Conservation (phyloP, 225 moss, liverwort and hornwort species). For the Neckera pumila region DNA sequence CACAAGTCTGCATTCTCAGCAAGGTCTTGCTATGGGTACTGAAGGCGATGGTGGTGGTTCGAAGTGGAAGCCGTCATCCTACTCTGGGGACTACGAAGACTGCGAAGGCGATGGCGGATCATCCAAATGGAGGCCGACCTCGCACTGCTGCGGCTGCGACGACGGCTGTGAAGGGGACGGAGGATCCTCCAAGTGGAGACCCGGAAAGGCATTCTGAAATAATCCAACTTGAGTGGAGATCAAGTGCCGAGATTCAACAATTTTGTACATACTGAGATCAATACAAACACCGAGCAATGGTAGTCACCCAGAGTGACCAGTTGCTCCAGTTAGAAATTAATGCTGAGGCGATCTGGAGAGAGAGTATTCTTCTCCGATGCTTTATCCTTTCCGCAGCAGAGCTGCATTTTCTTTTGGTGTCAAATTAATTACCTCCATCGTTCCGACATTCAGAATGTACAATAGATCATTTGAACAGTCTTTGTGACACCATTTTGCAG, state of each 20-base stretch:
- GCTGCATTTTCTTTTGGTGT: neutral
- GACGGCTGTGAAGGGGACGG: conserved; percentile 1
- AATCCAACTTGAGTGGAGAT: neutral
- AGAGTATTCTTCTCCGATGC: neutral
- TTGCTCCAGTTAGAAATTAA: neutral
- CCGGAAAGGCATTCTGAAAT: neutral
- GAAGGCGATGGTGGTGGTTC: conserved; percentile 18
- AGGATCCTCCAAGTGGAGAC: conserved; percentile 17
- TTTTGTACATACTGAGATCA: neutral
- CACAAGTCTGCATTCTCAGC: neutral
- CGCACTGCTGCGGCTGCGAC: neutral
- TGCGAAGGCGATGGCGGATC: conserved; percentile 10
- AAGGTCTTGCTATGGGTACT: neutral
- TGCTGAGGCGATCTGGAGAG: neutral
- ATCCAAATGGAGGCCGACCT: neutral
- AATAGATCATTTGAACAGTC: neutral
- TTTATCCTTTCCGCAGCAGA: neutral
- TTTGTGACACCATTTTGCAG: neutral
- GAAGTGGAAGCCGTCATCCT: conserved; percentile 2
- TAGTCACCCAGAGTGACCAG: neutral
- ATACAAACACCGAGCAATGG: neutral
- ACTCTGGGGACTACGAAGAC: neutral
- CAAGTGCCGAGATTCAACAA: neutral
- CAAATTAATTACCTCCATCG: neutral
- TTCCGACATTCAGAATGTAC: neutral